phyloP scores from a whole-genome alignment of 2,329 filamentous ascomycete species.

The Alternaria arborescens region DNA sequence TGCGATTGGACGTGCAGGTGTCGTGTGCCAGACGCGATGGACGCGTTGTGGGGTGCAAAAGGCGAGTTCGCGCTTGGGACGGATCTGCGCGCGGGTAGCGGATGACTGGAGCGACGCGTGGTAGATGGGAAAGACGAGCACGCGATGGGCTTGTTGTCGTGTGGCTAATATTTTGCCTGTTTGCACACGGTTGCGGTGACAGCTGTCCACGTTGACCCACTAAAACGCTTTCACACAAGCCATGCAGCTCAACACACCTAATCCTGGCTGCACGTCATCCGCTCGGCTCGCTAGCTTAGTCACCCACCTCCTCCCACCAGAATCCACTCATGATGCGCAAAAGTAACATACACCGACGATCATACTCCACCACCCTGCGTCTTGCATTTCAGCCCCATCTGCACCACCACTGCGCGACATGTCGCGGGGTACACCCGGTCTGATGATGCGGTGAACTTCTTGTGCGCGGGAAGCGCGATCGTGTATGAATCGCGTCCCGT shows the following conservation, averaged over 20 bases:
- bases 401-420: conserved; percentile 30
- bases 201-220: conserved; percentile 20
- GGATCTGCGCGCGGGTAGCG: background rate
- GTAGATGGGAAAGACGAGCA: conserved; percentile 2
- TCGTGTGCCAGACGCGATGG: conserved; percentile 23
- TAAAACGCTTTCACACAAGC: conserved; percentile 8
- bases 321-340: conserved; percentile 4
- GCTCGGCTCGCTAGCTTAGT: conserved; percentile 13
- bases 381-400: conserved; percentile 9
- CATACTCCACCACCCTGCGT: conserved; percentile 15
- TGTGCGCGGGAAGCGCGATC: conserved; percentile 4
- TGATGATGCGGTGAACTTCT: conserved; percentile 15
- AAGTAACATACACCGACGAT: background rate
- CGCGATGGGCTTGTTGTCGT: conserved; percentile 1
- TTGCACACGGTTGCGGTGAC: conserved; percentile 24
- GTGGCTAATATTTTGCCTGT: conserved; percentile 6
- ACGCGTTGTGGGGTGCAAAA: conserved; percentile 21
- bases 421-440: conserved; percentile 21
- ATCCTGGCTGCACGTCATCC: conserved; percentile 25
- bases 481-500: conserved; percentile 13
- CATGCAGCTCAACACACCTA: conserved; percentile 9
- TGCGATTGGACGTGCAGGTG: conserved; percentile 13
- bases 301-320: background rate
- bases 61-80: background rate
- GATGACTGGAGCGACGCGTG: background rate